Percentiles rank a stretch among this genome's conserved stretches.
phyloP scores from a whole-genome alignment of 305 asterid genomes.

The Fraxinus sp. region DNA sequence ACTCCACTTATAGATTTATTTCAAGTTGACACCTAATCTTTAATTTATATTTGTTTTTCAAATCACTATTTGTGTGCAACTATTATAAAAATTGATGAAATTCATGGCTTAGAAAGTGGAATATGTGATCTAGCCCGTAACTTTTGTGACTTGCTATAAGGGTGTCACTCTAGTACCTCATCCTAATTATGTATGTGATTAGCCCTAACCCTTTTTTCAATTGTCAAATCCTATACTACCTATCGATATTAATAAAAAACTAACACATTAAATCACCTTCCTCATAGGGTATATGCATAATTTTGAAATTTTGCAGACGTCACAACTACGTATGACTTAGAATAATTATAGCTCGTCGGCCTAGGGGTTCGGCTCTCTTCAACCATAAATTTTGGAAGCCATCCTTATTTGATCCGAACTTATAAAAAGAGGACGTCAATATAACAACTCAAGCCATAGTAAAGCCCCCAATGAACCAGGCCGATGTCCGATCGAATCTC shows the following conservation, averaged over 20 bases:
- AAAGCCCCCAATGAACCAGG: background rate
- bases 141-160: background rate
- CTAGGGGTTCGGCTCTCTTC: background rate
- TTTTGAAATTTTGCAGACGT: background rate
- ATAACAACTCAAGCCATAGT: background rate
- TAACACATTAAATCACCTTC: too few species aligned
- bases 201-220: background rate
- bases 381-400: background rate
- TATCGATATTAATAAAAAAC: too few species aligned
- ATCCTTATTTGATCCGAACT: background rate
- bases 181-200: background rate
- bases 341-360: too few species aligned
- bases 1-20: background rate
- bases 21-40: background rate
- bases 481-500: background rate
- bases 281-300: background rate
- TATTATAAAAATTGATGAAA: background rate
- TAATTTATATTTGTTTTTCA: background rate
- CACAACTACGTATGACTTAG: background rate
- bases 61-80: background rate
- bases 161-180: background rate
- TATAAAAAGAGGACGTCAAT: background rate
- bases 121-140: background rate
- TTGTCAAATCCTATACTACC: background rate
- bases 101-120: background rate